Conservation (phyloP, 108 stramenopile genomes). For the Aurantiochytrium sp. region DNA sequence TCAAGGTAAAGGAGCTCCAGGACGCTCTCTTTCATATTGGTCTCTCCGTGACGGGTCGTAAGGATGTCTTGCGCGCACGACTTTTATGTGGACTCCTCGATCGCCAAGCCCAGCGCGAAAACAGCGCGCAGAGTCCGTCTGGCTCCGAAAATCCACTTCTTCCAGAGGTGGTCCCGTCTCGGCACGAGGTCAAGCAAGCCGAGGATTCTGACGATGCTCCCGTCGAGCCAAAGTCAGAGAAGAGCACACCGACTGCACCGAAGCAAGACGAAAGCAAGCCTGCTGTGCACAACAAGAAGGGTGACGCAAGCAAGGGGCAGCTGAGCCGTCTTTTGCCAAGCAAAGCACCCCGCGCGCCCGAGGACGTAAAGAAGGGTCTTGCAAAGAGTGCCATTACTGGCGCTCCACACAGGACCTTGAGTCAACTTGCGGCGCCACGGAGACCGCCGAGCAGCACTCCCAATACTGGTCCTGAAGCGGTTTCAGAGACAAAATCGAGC, state of each 20-base stretch:
- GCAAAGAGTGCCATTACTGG: too few relatives aligned
- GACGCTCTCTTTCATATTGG: background rate
- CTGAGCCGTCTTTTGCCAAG: too few relatives aligned
- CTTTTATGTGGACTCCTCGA: background rate
- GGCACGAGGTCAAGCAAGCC: background rate
- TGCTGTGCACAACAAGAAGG: too few relatives aligned
- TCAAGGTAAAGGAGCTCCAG: background rate
- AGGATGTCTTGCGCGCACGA: background rate
- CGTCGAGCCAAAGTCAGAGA: too few relatives aligned
- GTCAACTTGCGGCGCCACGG: too few relatives aligned
- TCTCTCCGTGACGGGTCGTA: background rate
- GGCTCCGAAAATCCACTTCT: background rate
- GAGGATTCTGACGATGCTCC: background rate
- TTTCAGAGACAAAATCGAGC: background rate
- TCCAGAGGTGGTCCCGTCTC: background rate
- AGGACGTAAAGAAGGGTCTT: too few relatives aligned
- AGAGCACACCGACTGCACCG: too few relatives aligned
- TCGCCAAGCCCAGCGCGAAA: background rate
- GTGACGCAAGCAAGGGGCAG: too few relatives aligned
- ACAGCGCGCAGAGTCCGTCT: background rate
- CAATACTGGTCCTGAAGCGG: background rate
- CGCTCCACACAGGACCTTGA: too few relatives aligned
- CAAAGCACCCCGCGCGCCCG: too few relatives aligned
- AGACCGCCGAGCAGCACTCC: too few relatives aligned
- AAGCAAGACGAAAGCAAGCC: too few relatives aligned